Evolutionary conservation across 129 eudicot species (phyloP).

Genomic region (Lonicera japonica): DNA sequence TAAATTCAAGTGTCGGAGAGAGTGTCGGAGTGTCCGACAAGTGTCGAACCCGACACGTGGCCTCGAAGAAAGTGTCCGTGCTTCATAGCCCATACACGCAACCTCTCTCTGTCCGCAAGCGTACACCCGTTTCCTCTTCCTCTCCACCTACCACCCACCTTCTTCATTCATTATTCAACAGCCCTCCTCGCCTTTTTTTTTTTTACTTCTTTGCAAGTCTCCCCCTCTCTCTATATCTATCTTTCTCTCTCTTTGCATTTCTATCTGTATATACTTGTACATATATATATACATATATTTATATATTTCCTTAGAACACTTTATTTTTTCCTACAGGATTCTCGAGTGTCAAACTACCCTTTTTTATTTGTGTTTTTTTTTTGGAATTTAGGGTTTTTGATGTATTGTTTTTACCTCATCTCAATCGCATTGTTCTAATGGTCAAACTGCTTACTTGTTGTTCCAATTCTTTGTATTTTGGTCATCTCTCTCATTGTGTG

Average conservation of each 20-base stretch:
- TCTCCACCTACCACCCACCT: slow-evolving; percentile 9
- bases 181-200: no score
- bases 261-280: neutral
- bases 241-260: no score
- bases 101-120: slow-evolving; percentile 29
- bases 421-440: neutral
- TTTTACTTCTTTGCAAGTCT: no score
- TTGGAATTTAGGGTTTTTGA: neutral
- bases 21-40: no score
- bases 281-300: neutral
- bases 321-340: neutral
- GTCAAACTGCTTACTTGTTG: no score
- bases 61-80: no score
- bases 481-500: no score
- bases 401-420: neutral
- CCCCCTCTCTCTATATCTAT: no score
- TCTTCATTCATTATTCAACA: no score
- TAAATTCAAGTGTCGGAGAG: no score
- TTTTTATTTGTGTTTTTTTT: neutral
- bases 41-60: no score
- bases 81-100: slow-evolving; percentile 56
- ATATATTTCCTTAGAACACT: neutral
- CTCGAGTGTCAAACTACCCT: neutral
- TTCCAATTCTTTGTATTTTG: no score
- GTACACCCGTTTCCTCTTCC: slow-evolving; percentile 20